These are phyloP conservation scores for Candida rishiriensis DNA, from an alignment of 805 yeast species.

Conservation along the genomic window DNA sequence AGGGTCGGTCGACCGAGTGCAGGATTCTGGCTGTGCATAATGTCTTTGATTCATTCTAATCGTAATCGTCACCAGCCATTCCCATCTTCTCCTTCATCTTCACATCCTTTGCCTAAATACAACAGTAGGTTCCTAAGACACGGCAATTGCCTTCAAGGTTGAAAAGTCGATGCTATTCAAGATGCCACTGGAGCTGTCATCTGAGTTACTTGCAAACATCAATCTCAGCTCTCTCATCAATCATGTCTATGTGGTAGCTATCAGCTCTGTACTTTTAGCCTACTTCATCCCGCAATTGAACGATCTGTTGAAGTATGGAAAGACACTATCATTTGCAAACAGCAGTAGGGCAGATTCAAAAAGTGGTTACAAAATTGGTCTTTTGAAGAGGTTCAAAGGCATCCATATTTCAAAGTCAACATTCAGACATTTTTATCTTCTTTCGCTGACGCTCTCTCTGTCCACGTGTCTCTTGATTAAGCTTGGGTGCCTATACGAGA, in stretches of 20 bases:
- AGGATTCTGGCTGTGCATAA: too few relatives aligned
- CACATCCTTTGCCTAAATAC: too few relatives aligned
- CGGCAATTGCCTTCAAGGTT: too few relatives aligned
- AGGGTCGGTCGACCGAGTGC: too few relatives aligned
- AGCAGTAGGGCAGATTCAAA: neutral
- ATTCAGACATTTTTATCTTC: slow-evolving; percentile 59
- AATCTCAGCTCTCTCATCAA: slow-evolving; percentile 1
- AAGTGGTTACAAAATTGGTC: neutral
- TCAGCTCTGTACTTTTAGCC: slow-evolving; percentile 30
- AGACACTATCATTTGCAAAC: slow-evolving; percentile 28
- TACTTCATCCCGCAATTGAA: slow-evolving; percentile 27
- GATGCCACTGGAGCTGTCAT: too few relatives aligned
- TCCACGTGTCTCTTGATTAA: neutral
- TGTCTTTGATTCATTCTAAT: too few relatives aligned
- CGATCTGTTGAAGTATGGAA: slow-evolving; percentile 41
- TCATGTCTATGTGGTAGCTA: slow-evolving; percentile 6
- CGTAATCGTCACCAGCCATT: too few relatives aligned
- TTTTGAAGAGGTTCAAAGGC: neutral
- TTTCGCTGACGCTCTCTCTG: slow-evolving; percentile 29
- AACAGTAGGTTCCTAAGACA: too few relatives aligned
- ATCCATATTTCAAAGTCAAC: slow-evolving; percentile 55
- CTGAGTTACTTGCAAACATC: neutral
- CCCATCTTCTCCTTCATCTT: too few relatives aligned
- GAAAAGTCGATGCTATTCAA: too few relatives aligned
- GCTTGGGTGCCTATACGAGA: too few relatives aligned